Conservation (phyloP, 2,329 filamentous ascomycete species). For the Fusarium transvaalense region DNA sequence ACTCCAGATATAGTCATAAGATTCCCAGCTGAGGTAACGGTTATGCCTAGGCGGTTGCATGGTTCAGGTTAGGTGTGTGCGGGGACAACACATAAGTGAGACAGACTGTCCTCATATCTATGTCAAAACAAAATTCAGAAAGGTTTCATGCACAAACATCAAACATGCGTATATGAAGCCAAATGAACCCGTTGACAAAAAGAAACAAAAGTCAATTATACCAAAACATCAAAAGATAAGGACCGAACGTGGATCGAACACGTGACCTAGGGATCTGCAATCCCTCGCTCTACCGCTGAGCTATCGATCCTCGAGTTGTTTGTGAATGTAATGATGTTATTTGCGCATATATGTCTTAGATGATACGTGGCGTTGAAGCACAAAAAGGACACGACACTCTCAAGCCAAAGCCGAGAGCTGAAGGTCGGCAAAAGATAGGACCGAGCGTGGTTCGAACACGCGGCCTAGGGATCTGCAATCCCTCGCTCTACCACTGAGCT, state of each 20-base stretch:
- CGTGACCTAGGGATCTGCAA: slow-evolving; percentile 43
- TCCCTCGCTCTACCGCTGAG: slow-evolving; percentile 43
- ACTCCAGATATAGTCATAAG: too few species aligned
- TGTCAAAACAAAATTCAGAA: not conserved
- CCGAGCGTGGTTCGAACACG: slow-evolving; percentile 44
- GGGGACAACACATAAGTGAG: not conserved
- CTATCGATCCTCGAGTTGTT: slow-evolving; percentile 31
- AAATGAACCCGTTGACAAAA: not conserved
- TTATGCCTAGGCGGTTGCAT: not conserved
- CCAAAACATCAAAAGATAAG: slow-evolving; percentile 12
- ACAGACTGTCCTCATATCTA: not conserved
- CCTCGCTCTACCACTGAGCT: slow-evolving; percentile 44
- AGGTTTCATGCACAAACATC: not conserved
- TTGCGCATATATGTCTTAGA: slow-evolving; percentile 2
- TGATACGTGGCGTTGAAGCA: slow-evolving; percentile 15
- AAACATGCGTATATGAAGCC: too few species aligned
- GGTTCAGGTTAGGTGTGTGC: too few species aligned
- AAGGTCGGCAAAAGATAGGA: slow-evolving; percentile 28
- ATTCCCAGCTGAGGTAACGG: too few species aligned
- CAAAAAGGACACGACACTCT: slow-evolving; percentile 21
- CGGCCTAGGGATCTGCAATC: slow-evolving; percentile 44
- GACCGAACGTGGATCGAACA: slow-evolving; percentile 45
- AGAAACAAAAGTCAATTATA: not conserved
- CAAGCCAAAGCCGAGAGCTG: not conserved
- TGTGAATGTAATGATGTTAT: not conserved